Base-by-base conservation (phyloP, 78 protist species). In the Trichosphaerium sp. region DNA sequence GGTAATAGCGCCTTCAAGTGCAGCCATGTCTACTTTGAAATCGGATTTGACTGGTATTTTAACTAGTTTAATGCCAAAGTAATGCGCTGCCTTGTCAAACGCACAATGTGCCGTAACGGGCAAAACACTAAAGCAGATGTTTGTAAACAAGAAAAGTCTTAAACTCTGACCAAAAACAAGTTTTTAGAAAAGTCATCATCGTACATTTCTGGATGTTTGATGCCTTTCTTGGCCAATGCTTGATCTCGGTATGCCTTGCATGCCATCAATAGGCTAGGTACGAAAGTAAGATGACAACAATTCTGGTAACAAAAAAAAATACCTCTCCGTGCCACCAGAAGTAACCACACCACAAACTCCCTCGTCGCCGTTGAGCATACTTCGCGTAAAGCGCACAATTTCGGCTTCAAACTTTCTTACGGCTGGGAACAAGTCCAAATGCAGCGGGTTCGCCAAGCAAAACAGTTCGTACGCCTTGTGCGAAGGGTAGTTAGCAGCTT, bases 291-390 rank as follows among this genome's bases (percentile, higher is more conserved):
- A n/a, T n/a, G n/a, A n/a, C n/a, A n/a, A n/a, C n/a, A n/a, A n/a
- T n/a, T n/a, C n/a, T n/a, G n/a, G n/a, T n/a, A n/a, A n/a, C n/a
- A n/a, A n/a, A n/a, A n/a, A n/a, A n/a, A n/a, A n/a, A n/a, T n/a
- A n/a, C n/a, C 74, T 58, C 64, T 84, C 90, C 28, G 90, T 84
- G 35, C 90, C 90, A 4, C 90, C 90, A 3, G 69, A 39, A 15
- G 90, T 78, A 67, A 65, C 47, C 25, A 68, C 38, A 23, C 89
- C 89, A 18, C 73, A 51, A 28, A 68, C 54, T 1, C 52, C 71
- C 3, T n/a, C 25, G 35, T 10, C 6, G 12, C 37, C 65, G 43
- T 67, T 57, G 47, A 63, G 4, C 39, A 54, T 6, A 14, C 6
- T 0, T 12, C 52, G 55, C 12, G 58, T 23, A 59, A 71, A 61